Conservation (phyloP, 2,329 filamentous ascomycete species). For the Sporothrix humicola region DNA sequence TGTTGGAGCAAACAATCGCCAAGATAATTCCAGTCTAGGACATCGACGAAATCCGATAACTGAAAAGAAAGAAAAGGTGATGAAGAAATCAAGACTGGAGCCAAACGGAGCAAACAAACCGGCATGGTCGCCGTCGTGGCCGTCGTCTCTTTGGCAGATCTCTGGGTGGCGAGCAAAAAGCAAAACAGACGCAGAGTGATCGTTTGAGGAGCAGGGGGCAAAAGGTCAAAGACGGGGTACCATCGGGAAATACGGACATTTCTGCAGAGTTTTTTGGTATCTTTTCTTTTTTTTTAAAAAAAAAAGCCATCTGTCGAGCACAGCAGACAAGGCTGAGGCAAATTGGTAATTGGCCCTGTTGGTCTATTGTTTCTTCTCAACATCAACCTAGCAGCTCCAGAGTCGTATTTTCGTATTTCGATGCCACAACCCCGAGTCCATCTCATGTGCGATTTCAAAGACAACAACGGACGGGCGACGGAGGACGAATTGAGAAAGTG, state of each 20-base stretch:
- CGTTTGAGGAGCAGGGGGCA: neutral
- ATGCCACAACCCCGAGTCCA: neutral
- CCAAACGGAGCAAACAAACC: neutral
- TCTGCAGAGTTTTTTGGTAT: neutral
- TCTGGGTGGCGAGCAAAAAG: neutral
- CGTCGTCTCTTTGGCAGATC: neutral
- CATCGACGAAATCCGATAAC: too few species aligned
- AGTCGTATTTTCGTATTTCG: neutral
- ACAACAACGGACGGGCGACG: neutral
- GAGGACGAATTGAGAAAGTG: neutral
- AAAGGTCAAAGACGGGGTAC: neutral
- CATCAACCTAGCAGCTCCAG: neutral
- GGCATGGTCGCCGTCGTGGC: neutral
- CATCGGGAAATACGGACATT: neutral
- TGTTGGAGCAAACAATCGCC: neutral
- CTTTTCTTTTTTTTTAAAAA: too few species aligned
- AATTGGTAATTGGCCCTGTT: neutral
- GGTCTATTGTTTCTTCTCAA: neutral
- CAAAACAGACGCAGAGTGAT: neutral
- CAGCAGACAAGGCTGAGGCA: neutral
- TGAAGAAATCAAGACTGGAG: neutral
- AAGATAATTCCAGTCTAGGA: too few species aligned
- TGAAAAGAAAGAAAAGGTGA: neutral
- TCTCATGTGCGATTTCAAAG: neutral
- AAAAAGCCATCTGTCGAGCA: neutral